Conservation (phyloP, 225 moss, liverwort and hornwort genomes). For the Antitrichia curtipendula region DNA sequence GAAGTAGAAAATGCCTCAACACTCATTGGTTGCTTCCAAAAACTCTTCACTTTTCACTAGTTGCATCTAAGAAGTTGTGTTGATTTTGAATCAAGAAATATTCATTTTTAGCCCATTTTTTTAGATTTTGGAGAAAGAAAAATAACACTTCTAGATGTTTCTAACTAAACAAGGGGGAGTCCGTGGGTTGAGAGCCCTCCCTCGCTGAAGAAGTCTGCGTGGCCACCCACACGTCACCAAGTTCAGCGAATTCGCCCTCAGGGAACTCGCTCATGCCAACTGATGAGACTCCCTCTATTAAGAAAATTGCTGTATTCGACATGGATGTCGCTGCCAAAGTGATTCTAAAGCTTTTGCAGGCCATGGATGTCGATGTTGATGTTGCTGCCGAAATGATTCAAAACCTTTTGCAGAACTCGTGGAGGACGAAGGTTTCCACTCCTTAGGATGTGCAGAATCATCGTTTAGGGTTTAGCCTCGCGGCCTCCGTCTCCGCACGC, state of each 20-base stretch:
- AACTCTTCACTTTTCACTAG: too few relatives aligned
- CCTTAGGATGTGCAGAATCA: background rate
- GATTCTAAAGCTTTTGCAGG: background rate
- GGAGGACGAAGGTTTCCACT: background rate
- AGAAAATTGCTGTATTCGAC: background rate
- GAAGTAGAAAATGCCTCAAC: background rate
- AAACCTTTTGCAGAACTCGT: background rate
- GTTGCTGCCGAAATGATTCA: background rate
- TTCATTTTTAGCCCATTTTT: background rate
- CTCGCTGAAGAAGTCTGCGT: background rate
- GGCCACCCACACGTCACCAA: background rate
- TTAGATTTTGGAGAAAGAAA: background rate
- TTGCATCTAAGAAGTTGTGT: background rate
- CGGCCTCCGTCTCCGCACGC: too few relatives aligned
- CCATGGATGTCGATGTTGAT: background rate
- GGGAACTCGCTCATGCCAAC: too few relatives aligned
- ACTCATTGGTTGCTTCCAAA: too few relatives aligned
- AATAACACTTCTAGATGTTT: rapidly evolving
- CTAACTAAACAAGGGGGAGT: background rate
- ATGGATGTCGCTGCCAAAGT: background rate
- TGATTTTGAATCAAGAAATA: background rate
- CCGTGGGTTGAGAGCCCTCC: background rate
- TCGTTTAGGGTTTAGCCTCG: background rate
- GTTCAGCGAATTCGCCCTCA: too few relatives aligned
- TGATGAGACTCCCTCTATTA: too few relatives aligned